These are phyloP conservation scores for Kodamaea sp. DNA, from an alignment of 1,139 yeast genomes.

Conservation along the genomic window DNA sequence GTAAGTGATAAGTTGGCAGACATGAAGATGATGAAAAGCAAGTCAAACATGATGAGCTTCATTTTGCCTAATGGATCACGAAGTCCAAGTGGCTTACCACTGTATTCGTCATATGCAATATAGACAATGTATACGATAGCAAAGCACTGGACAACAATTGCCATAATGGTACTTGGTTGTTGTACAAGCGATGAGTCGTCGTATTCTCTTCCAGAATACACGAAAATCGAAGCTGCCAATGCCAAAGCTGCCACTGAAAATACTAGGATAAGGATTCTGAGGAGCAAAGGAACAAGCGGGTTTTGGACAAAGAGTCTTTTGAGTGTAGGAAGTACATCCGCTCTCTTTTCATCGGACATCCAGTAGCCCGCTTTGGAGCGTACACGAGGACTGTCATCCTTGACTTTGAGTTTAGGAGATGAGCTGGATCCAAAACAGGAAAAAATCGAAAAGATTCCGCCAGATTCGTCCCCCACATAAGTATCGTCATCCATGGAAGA, in stretches of 20 bases:
- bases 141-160: slow-evolving; percentile 76
- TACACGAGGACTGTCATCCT: slow-evolving; percentile 35
- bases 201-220: slow-evolving; percentile 42
- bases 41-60: slow-evolving; percentile 73
- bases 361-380: slow-evolving; percentile 64
- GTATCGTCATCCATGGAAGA: slow-evolving; percentile 32
- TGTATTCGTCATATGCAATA: slow-evolving; percentile 87
- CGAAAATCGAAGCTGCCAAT: slow-evolving; percentile 64
- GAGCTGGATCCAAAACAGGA: slow-evolving; percentile 4
- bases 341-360: slow-evolving; percentile 65
- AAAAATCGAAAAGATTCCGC: slow-evolving; percentile 11
- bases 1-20: slow-evolving; percentile 86
- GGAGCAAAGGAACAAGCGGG: slow-evolving; percentile 77
- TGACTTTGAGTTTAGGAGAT: slow-evolving; percentile 15
- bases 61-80: slow-evolving; percentile 82
- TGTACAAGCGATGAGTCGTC: slow-evolving; percentile 56
- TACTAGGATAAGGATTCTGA: slow-evolving; percentile 67
- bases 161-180: slow-evolving; percentile 92
- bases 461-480: slow-evolving; percentile 20
- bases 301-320: slow-evolving; percentile 64
- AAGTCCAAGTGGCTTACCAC: slow-evolving; percentile 87
- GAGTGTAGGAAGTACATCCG: slow-evolving; percentile 55
- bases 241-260: slow-evolving; percentile 66
- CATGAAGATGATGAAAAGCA: slow-evolving; percentile 87
- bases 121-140: slow-evolving; percentile 78